These are phyloP conservation scores for Tetrapisispora fleetii DNA, from an alignment of 805 yeast species.

Conservation along the genomic window DNA sequence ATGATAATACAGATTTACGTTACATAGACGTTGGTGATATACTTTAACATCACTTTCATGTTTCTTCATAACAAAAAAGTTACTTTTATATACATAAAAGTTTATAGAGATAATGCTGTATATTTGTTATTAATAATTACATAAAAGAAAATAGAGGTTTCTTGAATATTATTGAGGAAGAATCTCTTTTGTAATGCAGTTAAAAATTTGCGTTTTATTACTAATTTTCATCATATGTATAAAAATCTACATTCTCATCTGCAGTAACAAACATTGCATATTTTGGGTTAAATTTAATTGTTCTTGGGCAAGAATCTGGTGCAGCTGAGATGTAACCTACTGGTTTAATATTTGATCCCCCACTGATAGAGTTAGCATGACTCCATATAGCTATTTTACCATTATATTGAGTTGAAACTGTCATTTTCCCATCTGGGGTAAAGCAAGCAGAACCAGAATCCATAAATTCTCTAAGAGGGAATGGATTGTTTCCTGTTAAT, in stretches of 20 bases:
- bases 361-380: conserved; percentile 25
- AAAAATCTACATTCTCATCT: conserved; percentile 30
- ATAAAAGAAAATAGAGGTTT: not conserved
- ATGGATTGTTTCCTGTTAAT: conserved; percentile 39
- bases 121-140: not conserved
- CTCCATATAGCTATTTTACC: conserved; percentile 49
- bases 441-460: conserved; percentile 50
- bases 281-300: conserved; percentile 34
- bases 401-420: conserved; percentile 51
- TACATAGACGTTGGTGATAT: conserved; percentile 48
- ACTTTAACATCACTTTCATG: conserved; percentile 7
- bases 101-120: not conserved
- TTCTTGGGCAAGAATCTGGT: conserved; percentile 32
- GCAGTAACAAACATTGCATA: conserved; percentile 32
- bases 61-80: not conserved
- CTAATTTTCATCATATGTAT: conserved; percentile 19
- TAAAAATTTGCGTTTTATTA: not conserved
- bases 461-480: conserved; percentile 36
- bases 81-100: not conserved
- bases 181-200: not conserved
- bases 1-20: conserved; percentile 52
- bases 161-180: not conserved
- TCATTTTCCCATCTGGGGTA: conserved; percentile 57
- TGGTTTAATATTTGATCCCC: conserved; percentile 17
- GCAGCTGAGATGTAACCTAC: conserved; percentile 22